These are phyloP conservation scores for Aspergillus avenaceus DNA, from an alignment of 495 filamentous ascomycete genomes.

Conservation along the genomic window DNA sequence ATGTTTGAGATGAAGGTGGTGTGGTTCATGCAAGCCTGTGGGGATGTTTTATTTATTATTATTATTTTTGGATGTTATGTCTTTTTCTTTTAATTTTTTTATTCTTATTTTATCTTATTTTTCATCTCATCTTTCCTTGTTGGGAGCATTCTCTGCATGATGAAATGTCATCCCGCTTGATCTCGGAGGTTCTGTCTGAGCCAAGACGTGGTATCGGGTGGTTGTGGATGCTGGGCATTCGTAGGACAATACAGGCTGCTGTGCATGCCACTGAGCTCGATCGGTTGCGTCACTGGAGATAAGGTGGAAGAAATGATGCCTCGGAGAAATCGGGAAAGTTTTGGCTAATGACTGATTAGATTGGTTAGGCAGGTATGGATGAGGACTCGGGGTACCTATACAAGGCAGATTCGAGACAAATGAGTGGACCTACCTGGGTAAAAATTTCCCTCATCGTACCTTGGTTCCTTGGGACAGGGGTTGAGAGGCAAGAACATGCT, in stretches of 20 bases:
- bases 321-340: background rate
- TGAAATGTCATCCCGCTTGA: background rate
- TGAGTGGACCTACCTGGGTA: background rate
- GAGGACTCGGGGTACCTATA: background rate
- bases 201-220: background rate
- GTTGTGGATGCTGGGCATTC: background rate
- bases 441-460: background rate
- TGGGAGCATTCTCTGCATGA: background rate
- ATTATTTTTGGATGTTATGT: too few species aligned
- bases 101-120: too few species aligned
- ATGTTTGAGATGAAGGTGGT: background rate
- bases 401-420: too few species aligned
- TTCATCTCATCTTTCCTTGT: too few species aligned
- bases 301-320: background rate
- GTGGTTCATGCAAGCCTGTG: background rate
- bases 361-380: too few species aligned
- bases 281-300: background rate
- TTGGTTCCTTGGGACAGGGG: background rate
- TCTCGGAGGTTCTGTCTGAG: background rate
- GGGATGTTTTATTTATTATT: too few species aligned
- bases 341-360: background rate
- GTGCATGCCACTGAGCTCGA: background rate
- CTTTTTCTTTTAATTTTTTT: too few species aligned
- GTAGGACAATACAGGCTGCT: background rate
- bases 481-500: background rate